These are phyloP conservation scores for Chlamydomonas schloesseri DNA, from an alignment of 139 green algal species.

Conservation along the genomic window DNA sequence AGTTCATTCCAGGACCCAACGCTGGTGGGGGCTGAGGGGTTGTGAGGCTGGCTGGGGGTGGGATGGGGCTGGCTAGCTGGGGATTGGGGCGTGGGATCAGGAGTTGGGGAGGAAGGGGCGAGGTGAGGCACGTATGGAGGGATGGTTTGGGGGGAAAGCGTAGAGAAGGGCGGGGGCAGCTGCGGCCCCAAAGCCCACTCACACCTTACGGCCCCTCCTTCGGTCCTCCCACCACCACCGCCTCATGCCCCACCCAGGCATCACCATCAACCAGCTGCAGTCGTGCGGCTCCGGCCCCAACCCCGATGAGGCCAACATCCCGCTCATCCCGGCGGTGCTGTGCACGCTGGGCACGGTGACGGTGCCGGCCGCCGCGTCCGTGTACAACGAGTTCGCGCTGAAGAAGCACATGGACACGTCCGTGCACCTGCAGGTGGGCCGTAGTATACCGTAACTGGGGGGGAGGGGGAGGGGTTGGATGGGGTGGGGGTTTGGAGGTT, in stretches of 20 bases:
- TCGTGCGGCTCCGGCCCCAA: conserved; percentile 30
- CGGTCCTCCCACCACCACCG: neutral
- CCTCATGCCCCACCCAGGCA: conserved; percentile 65
- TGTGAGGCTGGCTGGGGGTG: neutral
- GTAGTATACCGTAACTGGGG: neutral
- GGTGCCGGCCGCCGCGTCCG: conserved; percentile 88
- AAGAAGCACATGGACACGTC: conserved; percentile 97
- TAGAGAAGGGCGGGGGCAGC: too few species aligned
- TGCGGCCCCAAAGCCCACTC: too few species aligned
- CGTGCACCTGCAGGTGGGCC: conserved; percentile 91
- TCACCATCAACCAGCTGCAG: conserved; percentile 96
- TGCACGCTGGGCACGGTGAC: conserved; percentile 90
- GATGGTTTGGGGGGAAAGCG: too few species aligned
- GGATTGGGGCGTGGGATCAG: too few species aligned
- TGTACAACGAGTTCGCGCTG: conserved; percentile 96
- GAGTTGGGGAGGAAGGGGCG: neutral
- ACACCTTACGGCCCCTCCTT: too few species aligned
- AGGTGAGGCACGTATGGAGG: too few species aligned
- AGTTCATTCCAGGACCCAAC: too few species aligned
- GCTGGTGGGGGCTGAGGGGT: too few species aligned
- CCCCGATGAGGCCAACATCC: conserved; percentile 47
- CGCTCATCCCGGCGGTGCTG: conserved; percentile 82
- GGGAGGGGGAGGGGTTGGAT: neutral
- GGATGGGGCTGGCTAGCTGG: too few species aligned
- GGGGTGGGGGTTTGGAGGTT: too few species aligned